Conservation (phyloP, 495 filamentous ascomycete species). For the Chaetomium cochliodes region DNA sequence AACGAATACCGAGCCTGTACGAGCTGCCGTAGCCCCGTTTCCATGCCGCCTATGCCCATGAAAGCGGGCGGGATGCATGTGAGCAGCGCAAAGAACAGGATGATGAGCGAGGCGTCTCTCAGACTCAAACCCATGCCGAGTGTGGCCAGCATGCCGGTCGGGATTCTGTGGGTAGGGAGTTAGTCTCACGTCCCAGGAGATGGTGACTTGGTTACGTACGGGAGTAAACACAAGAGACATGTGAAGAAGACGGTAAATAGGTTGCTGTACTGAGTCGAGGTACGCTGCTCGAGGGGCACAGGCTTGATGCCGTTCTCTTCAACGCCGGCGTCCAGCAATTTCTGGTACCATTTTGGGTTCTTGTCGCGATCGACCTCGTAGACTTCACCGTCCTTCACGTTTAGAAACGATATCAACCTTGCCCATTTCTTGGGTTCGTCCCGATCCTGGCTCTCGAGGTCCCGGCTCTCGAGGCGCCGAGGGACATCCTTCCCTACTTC, state of each 20-base stretch:
- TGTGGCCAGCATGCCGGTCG: constrained; percentile 55
- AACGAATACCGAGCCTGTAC: constrained; percentile 57
- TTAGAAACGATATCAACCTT: constrained; percentile 20
- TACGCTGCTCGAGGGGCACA: constrained; percentile 54
- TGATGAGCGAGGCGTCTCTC: constrained; percentile 55
- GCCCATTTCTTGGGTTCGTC: neutral
- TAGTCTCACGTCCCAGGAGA: neutral
- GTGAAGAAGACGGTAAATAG: constrained; percentile 51
- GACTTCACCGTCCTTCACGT: constrained; percentile 36
- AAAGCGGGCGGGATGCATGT: constrained; percentile 53
- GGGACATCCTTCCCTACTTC: neutral
- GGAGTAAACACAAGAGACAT: constrained; percentile 43
- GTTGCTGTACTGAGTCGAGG: constrained; percentile 50
- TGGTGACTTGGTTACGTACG: constrained; percentile 35
- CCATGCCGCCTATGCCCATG: constrained; percentile 52
- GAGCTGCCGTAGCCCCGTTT: constrained; percentile 57
- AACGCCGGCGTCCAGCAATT: constrained; percentile 48
- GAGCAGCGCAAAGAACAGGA: constrained; percentile 56
- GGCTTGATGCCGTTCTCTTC: constrained; percentile 56
- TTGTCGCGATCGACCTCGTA: constrained; percentile 35
- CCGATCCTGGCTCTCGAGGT: constrained; percentile 1
- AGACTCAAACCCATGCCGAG: constrained; percentile 51
- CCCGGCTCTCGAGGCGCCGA: constrained; percentile 1
- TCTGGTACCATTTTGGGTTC: constrained; percentile 40
- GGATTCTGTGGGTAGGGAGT: constrained; percentile 37